phyloP scores from a whole-genome alignment of 2,329 filamentous ascomycete genomes.

The Pseudomassariella vexata region DNA sequence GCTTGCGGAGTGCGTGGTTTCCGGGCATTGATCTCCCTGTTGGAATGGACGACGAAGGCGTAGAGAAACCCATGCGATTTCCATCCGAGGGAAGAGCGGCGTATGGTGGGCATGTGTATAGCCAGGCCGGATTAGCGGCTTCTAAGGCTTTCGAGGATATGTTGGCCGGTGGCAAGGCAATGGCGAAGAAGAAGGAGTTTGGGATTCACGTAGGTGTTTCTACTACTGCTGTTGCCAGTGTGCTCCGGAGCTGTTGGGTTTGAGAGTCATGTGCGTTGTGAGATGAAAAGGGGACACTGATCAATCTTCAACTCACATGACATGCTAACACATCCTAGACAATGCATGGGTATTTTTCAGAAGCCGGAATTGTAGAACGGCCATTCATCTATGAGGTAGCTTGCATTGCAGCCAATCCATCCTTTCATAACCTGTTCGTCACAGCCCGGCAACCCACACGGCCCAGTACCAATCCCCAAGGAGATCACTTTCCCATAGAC shows the following conservation, averaged over 20 bases:
- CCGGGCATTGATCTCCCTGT: slow-evolving; percentile 23
- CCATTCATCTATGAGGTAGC: slow-evolving; percentile 49
- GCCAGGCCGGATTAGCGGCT: slow-evolving; percentile 33
- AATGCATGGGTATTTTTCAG: slow-evolving; percentile 51
- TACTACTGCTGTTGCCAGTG: slow-evolving; percentile 1
- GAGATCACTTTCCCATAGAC: slow-evolving; percentile 30
- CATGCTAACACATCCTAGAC: slow-evolving; percentile 28
- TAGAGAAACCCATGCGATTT: slow-evolving; percentile 6
- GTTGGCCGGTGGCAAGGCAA: slow-evolving; percentile 4
- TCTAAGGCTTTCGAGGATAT: slow-evolving; percentile 25
- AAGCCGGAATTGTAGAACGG: slow-evolving; percentile 38
- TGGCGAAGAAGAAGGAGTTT: slow-evolving; percentile 13
- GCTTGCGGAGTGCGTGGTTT: slow-evolving; percentile 24
- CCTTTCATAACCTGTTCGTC: slow-evolving; percentile 44
- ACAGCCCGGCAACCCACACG: slow-evolving; percentile 39
- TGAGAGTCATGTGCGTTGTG: too few relatives aligned
- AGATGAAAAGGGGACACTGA: too few relatives aligned
- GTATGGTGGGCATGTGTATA: slow-evolving; percentile 40
- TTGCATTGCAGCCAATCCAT: slow-evolving; percentile 36
- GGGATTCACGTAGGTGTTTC: slow-evolving; percentile 34
- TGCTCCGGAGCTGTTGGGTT: too few relatives aligned
- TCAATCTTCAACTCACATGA: too few relatives aligned
- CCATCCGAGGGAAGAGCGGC: slow-evolving; percentile 15
- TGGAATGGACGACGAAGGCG: not conserved
- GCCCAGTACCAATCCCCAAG: slow-evolving; percentile 26